Evolutionary conservation across 2,329 filamentous ascomycete species (phyloP), one percentile per base, ranked within the genome.

Genomic region (Aspergillus aculeatinus): DNA sequence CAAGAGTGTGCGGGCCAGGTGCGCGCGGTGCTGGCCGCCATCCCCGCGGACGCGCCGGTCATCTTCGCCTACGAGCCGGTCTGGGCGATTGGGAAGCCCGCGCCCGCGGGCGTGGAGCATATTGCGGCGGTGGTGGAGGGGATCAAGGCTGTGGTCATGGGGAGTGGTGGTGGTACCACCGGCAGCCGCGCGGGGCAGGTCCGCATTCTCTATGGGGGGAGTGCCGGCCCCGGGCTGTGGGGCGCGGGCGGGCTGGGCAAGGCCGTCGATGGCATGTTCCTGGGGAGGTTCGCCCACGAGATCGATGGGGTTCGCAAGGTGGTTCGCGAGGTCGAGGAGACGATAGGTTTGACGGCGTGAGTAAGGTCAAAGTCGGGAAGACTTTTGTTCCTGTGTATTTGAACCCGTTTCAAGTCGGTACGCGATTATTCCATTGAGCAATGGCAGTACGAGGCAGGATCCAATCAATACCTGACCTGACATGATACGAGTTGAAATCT

Each of bases 11-110:
- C 78, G 39, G 76, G 78, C 4, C 90, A 94, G 74, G 81, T 96
- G 58, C 80, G 81, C 44, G 79, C 85, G 1, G 86, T 91, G 2
- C 72, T 95, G 55, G 77, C 78, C 1, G 83, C 81, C 0, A 78
- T 94, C 7, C 82, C 87, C 0, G 79, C 80, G 11, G 80, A 85
- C 16, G 84, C 86, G 0, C 88, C 92, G 51, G 83, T 95, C 5
- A 84, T 94, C 6, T 82, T 96, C 59, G 91, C 91, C 0, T 96
- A 96, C 71, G 91, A 96, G 79, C 91, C 91, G 7, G 90, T 95
- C 1, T 96, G 91, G 91, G 91, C 91, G 0, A 96, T 95, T 74
- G 91, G 91, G 0, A 87, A 90, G 10, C 79, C 83, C 1, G 80
- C 88, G 68, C 91, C 91, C 2, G 91, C 91, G 0, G 83, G 83